These are phyloP conservation scores for Phyllostachys edulis DNA, from an alignment of 176 grass and related monocot genomes.

Conservation along the genomic window DNA sequence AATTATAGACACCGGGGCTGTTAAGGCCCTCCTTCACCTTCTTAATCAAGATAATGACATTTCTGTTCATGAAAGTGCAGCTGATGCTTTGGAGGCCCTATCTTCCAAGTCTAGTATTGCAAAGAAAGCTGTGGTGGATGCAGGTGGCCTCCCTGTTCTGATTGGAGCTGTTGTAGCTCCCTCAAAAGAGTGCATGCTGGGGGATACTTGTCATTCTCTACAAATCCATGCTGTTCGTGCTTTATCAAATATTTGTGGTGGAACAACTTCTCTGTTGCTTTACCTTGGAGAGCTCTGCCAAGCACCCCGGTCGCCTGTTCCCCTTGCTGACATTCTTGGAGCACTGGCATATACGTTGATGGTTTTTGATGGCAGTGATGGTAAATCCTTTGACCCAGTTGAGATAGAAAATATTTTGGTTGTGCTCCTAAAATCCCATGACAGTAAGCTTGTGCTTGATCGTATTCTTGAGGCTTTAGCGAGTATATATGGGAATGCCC, in stretches of 20 bases:
- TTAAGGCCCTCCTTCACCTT: slow-evolving; percentile 82
- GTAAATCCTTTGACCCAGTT: slow-evolving; percentile 77
- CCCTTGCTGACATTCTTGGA: slow-evolving; percentile 82
- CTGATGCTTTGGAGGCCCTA: slow-evolving; percentile 92
- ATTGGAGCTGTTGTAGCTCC: slow-evolving; percentile 94
- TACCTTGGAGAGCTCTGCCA: slow-evolving; percentile 88
- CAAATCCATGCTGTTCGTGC: slow-evolving; percentile 79
- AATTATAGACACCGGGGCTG: slow-evolving; percentile 78
- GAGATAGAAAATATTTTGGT: slow-evolving; percentile 79
- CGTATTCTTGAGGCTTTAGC: slow-evolving; percentile 92
- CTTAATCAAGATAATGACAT: slow-evolving; percentile 81
- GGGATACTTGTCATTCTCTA: slow-evolving; percentile 73
- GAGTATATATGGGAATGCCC: slow-evolving; percentile 73
- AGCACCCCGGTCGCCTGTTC: slow-evolving; percentile 39
- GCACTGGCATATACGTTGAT: slow-evolving; percentile 92
- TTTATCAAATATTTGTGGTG: slow-evolving; percentile 94
- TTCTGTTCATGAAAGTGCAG: slow-evolving; percentile 85
- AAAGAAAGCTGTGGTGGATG: slow-evolving; percentile 96
- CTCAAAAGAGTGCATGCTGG: slow-evolving; percentile 93
- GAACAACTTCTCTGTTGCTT: slow-evolving; percentile 72
- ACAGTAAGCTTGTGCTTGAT: slow-evolving; percentile 72
- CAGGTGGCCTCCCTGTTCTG: slow-evolving; percentile 77
- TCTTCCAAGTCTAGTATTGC: slow-evolving; percentile 82
- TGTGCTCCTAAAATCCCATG: slow-evolving; percentile 63
- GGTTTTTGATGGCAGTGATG: slow-evolving; percentile 79